Base-by-base conservation (phyloP, 352 stramenopile genomes). In the Phytophthora pseudosyringae region DNA sequence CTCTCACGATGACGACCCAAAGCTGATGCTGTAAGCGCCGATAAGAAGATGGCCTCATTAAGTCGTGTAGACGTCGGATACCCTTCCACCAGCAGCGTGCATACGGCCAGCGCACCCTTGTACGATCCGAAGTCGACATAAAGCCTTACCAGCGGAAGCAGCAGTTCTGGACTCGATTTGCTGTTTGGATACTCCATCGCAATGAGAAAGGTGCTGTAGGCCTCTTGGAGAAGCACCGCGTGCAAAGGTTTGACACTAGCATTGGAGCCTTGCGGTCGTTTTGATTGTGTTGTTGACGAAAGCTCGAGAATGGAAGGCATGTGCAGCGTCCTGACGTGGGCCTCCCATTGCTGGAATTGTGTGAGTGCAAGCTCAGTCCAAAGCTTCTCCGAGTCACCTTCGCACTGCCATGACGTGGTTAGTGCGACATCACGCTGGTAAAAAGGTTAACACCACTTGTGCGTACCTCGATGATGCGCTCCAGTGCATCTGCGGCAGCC, bases 191-290 rank as follows among this genome's bases (percentile, higher is more conserved):
- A 93, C 47, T 93, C 85, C 82, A 93, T 91, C 12, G 82, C 83
- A 16, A 93, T 83, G 38, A 93, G 80, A 35, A 91, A 93, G 1
- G 80, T 83, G 52, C 87, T 88, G 59, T 93, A 93, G 3, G 78
- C 71, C 25, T 80, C 78, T 73, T 93, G 65, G 13, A 75, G 43
- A 16, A 75, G 62, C 38, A 64, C 18, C 6, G 18, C 44, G 41
- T 75, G 61, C 16, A 71, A 31, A 43, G 61, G 55, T n/a, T 63
- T 71, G 26, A 15, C 25, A 60, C 60, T 29, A 31, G 45, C 25
- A 50, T 41, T 57, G 16, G 31, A 15, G 44, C 15, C 13, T 52
- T 39, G n/a, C 35, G 51, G 8, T 67, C 35, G 41, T 59, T 64
- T 62, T 48, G 29, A 26, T 41, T 43, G 40, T 47, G 40, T 47